Base-by-base conservation (phyloP, 2,329 filamentous ascomycete genomes). In the Kalmusia sp. region DNA sequence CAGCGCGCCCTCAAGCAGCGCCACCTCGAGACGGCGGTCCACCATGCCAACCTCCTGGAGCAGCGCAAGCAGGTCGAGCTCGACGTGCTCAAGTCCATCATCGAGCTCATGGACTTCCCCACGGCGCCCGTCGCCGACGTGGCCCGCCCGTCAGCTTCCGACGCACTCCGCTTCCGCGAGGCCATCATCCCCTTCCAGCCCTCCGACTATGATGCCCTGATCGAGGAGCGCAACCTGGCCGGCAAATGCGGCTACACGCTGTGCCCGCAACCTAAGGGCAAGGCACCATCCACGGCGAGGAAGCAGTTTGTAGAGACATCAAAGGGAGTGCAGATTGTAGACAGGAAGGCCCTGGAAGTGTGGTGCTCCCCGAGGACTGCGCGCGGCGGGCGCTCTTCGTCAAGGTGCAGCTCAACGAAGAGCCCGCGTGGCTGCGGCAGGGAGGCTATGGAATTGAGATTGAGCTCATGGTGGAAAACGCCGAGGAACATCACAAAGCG, bases 301-400 rank as follows among this genome's bases (percentile, higher is more conserved):
- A 84, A 86, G 59, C 93, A 87, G 77, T 88, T 90, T 67, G 81
- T 95, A 25, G 77, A 89, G 71, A 83, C 82, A 1, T 75, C 72
- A 11, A 82, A 81, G 49, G 79, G 79, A 38, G 77, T 84, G 60
- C 79, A 80, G 58, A 88, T 96, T 41, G 86, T 96, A 22, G 83
- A 85, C 54, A 85, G 83, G 48, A 85, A 86, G 60, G 86, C 91
- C 67, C 75, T 93, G 14, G 91, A 95, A 76, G 89, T 87, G 75
- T 99, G 92, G 91, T 99, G 95, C 74, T 91, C 88, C n/a, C n/a
- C 0, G 82, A 88, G 49, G 82, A 81, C 33, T 99, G 95, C 76
- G 90, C 90, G 2, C 84, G 86, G 59, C 83, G 91, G 43, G 92
- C 91, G 2, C 80, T 96, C 61, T 96, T 92, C 73, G 82, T 98